These are phyloP conservation scores for Talaromyces sp. DNA, from an alignment of 2,329 filamentous ascomycete species.

Conservation along the genomic window DNA sequence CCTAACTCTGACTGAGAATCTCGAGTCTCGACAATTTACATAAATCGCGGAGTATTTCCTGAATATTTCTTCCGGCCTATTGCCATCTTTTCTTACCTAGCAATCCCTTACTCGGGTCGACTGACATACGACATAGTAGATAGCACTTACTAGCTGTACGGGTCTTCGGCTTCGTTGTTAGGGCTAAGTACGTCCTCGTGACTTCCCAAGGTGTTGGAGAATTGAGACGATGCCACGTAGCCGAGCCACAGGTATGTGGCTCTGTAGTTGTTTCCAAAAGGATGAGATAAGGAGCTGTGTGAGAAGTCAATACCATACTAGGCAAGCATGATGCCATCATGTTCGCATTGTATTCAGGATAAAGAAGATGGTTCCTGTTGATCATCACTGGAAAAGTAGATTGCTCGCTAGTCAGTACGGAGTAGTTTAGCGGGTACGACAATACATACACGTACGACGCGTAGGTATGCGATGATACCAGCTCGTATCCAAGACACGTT, in stretches of 20 bases:
- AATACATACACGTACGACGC: background rate
- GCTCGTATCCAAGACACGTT: background rate
- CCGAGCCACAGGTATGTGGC: background rate
- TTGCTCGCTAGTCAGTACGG: background rate
- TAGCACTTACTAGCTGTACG: background rate
- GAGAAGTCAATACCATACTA: background rate
- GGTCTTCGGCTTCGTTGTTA: background rate
- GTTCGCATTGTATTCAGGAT: background rate
- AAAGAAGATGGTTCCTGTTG: slow-evolving; percentile 6
- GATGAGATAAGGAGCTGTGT: background rate
- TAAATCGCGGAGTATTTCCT: background rate
- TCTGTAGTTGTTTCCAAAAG: background rate
- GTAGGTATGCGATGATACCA: background rate
- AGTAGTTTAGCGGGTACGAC: background rate
- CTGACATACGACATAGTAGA: background rate
- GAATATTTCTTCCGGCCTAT: background rate
- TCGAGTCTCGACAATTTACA: background rate
- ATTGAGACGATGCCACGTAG: slow-evolving; percentile 1
- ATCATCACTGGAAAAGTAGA: slow-evolving; percentile 10
- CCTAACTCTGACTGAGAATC: background rate
- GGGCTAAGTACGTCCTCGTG: background rate
- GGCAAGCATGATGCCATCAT: slow-evolving; percentile 5
- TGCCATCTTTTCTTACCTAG: background rate
- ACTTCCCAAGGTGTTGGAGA: background rate
- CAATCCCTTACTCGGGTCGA: background rate